A percentile compares a stretch with the other conserved stretches of the same genome.
Evolutionary conservation across 495 filamentous ascomycete species (phyloP).

Genomic region (Penicillium diatomitis): DNA sequence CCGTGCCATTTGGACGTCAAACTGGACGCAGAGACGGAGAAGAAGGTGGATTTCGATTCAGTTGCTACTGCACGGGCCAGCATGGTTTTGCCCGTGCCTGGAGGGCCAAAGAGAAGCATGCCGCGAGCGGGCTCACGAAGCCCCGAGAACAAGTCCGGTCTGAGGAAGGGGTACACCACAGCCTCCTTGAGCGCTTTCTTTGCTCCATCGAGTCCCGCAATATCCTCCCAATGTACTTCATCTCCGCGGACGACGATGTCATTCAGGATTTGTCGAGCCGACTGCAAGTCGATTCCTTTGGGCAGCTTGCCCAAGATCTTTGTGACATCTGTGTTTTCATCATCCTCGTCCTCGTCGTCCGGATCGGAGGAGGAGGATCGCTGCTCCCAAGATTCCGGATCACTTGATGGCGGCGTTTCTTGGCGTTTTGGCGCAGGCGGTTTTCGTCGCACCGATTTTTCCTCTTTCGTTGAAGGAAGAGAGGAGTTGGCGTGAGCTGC

Average conservation of each 20-base stretch:
- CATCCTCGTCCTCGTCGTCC: conserved; percentile 28
- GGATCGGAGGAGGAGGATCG: conserved; percentile 22
- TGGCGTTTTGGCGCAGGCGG: conserved; percentile 16
- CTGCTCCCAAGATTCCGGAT: conserved; percentile 30
- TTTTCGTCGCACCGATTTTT: conserved; percentile 19
- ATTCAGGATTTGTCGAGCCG: conserved; percentile 86
- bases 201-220: conserved; percentile 82
- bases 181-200: conserved; percentile 92
- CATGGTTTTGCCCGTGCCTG: conserved; percentile 98
- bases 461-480: conserved; percentile 11
- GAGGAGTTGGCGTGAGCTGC: conserved; percentile 15
- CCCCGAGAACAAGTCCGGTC: conserved; percentile 92
- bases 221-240: conserved; percentile 90
- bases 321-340: conserved; percentile 41
- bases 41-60: conserved; percentile 92
- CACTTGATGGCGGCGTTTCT: conserved; percentile 37
- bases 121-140: conserved; percentile 88
- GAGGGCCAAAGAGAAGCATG: conserved; percentile 94
- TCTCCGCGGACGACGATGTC: conserved; percentile 95
- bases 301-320: conserved; percentile 67
- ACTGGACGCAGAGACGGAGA: conserved; percentile 89
- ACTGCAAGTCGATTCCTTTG: conserved; percentile 66
- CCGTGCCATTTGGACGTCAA: conserved; percentile 95
- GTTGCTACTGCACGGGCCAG: conserved; percentile 91
- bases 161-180: conserved; percentile 94